Conservation (phyloP, 2,329 filamentous ascomycete genomes). For the Aspergillus fumigatus region DNA sequence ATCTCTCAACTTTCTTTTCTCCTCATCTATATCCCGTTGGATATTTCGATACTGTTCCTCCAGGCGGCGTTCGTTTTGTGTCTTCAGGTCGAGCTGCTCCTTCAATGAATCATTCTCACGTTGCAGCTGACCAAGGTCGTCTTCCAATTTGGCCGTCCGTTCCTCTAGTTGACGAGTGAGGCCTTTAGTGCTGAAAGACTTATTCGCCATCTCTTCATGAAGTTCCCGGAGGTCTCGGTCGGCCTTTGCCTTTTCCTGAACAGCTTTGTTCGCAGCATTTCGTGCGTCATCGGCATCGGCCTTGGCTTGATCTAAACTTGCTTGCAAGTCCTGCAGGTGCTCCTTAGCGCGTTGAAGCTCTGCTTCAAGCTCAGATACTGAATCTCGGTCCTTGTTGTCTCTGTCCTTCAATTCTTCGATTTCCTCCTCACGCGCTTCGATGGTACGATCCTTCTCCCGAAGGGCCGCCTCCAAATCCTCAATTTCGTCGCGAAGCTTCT, state of each 20-base stretch:
- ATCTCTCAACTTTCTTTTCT: conserved; percentile 38
- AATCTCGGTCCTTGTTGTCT: conserved; percentile 38
- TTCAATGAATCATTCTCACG: conserved; percentile 44
- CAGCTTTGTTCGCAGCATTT: conserved; percentile 46
- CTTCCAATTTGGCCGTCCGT: conserved; percentile 61
- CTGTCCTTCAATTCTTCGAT: conserved; percentile 60
- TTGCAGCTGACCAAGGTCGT: conserved; percentile 55
- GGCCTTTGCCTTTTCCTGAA: conserved; percentile 48
- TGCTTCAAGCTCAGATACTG: conserved; percentile 46
- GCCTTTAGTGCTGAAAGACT: conserved; percentile 70
- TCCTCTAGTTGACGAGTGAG: conserved; percentile 72
- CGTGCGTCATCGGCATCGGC: conserved; percentile 37
- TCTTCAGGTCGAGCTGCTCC: conserved; percentile 42
- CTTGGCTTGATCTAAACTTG: conserved; percentile 36
- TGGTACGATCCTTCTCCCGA: conserved; percentile 67
- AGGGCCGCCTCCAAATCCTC: conserved; percentile 71
- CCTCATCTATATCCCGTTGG: conserved; percentile 36
- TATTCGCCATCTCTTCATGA: conserved; percentile 73
- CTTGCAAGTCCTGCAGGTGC: conserved; percentile 43
- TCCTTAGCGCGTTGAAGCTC: conserved; percentile 45
- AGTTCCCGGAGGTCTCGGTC: conserved; percentile 57
- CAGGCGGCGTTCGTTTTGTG: conserved; percentile 41
- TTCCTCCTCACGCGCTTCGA: conserved; percentile 72
- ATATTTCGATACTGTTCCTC: conserved; percentile 46
- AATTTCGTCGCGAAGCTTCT: conserved; percentile 68